These are phyloP conservation scores for Nothophoma quercina DNA, from an alignment of 2,329 filamentous ascomycete species.

Conservation along the genomic window DNA sequence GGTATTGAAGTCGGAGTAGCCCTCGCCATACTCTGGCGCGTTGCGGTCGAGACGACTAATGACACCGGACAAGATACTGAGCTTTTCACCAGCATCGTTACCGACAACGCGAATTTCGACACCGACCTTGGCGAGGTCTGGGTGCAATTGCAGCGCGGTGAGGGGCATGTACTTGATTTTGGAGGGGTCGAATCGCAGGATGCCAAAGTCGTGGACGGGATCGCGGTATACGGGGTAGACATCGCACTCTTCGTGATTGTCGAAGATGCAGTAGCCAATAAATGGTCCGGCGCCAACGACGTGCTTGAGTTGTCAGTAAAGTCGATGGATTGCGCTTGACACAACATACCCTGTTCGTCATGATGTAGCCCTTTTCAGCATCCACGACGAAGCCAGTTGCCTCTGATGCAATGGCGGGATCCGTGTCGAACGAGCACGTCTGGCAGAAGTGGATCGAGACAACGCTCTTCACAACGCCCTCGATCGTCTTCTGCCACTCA, in stretches of 20 bases:
- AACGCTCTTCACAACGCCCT: conserved; percentile 91
- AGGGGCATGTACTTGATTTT: conserved; percentile 98
- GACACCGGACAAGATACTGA: conserved; percentile 96
- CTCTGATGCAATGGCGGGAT: conserved; percentile 89
- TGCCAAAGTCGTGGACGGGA: conserved; percentile 97
- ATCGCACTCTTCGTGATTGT: conserved; percentile 97
- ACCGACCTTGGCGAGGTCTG: conserved; percentile 86
- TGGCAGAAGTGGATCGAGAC: conserved; percentile 99
- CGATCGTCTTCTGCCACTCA: conserved; percentile 96
- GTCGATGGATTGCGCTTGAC: too few relatives aligned
- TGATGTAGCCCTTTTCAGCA: conserved; percentile 79
- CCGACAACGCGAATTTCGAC: conserved; percentile 96
- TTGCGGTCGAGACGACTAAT: conserved; percentile 96
- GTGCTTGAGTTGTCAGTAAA: conserved; percentile 62
- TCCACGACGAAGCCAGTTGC: conserved; percentile 98
- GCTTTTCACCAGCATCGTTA: conserved; percentile 97
- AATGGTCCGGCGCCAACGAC: conserved; percentile 96
- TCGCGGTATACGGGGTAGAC: conserved; percentile 97
- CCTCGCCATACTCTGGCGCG: conserved; percentile 92
- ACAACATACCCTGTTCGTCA: conserved; percentile 59
- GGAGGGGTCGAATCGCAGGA: conserved; percentile 93
- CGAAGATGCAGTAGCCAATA: conserved; percentile 98
- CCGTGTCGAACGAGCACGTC: conserved; percentile 98
- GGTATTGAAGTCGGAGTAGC: conserved; percentile 96
- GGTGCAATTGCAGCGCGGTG: conserved; percentile 78